A percentile compares a stretch with the other conserved stretches of the same genome.
These are phyloP conservation scores for Decorospora gaudefroyi DNA, from an alignment of 2,329 filamentous ascomycete genomes.

Conservation along the genomic window DNA sequence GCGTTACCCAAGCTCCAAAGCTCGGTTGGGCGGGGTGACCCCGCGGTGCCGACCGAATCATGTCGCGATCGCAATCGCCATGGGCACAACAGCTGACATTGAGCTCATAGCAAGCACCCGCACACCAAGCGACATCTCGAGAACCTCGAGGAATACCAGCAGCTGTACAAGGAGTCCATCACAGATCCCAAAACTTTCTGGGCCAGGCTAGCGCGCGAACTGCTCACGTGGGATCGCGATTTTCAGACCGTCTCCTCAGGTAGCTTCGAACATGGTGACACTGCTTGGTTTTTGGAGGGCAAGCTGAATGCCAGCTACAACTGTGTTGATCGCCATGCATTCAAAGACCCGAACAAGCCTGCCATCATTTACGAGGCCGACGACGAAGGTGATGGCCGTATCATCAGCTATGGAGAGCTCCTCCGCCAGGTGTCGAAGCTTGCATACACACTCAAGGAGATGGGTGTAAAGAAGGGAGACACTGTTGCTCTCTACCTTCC, in stretches of 20 bases:
- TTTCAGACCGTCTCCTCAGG: slow-evolving; percentile 88
- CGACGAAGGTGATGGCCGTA: slow-evolving; percentile 83
- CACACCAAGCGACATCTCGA: slow-evolving; percentile 62
- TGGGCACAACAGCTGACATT: slow-evolving; percentile 17
- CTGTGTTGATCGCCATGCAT: slow-evolving; percentile 94
- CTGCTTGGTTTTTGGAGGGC: slow-evolving; percentile 93
- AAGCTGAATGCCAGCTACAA: slow-evolving; percentile 96
- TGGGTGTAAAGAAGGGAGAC: slow-evolving; percentile 96
- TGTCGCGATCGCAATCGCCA: slow-evolving; percentile 8
- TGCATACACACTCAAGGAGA: slow-evolving; percentile 86
- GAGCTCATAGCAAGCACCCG: slow-evolving; percentile 60
- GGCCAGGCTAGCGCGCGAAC: slow-evolving; percentile 81
- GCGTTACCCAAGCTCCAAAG: slow-evolving; percentile 15
- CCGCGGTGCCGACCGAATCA: slow-evolving; percentile 28
- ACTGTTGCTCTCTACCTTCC: slow-evolving; percentile 96
- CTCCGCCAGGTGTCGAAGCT: slow-evolving; percentile 87
- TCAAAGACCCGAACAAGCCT: slow-evolving; percentile 87
- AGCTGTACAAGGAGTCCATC: slow-evolving; percentile 80
- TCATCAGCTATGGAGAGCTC: slow-evolving; percentile 89
- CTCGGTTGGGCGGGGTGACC: slow-evolving; percentile 41
- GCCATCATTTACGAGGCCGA: slow-evolving; percentile 99
- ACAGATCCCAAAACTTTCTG: slow-evolving; percentile 88
- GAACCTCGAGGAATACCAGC: slow-evolving; percentile 65
- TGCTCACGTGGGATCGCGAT: slow-evolving; percentile 86
- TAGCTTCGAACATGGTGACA: slow-evolving; percentile 76